Evolutionary conservation across 2,329 filamentous ascomycete genomes (phyloP), one percentile per base, ranked within the genome.

Genomic region (Orbilia oligospora): DNA sequence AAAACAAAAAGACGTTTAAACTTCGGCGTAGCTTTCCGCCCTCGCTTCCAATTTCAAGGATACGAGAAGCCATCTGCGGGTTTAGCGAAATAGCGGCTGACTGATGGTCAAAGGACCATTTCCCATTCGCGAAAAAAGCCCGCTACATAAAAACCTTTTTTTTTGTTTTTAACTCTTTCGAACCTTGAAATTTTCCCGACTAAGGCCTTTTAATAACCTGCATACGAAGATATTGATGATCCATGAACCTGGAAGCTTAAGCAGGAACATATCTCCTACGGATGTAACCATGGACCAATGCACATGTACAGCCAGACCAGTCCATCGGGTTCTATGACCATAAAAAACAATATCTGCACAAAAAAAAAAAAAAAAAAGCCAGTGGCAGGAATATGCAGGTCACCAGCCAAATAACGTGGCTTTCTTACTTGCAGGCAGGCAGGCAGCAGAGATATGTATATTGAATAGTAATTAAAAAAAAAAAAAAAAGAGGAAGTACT

Each of bases 401-500:
- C 16, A 5, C 22, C 18, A 33, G 30, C 6, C 20, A 20, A 8
- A 5, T 9, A 12, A 41, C 22, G 10, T 30, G 41, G 12, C 36
- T 3, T 0, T 36, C 41, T 22, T 36, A 9, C 33, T 30, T 30
- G 27, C 27, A 30, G 9, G 10, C n/a, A n/a, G n/a, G n/a, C n/a
- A n/a, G n/a, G n/a, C n/a, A n/a, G n/a, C n/a, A n/a, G n/a, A n/a
- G n/a, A n/a, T n/a, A n/a, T n/a, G n/a, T 8, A 36, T 36, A 27
- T 22, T 10, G 3, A n/a, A 38, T 36, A 36, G 10, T n/a, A 46
- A 46, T n/a, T n/a, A n/a, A 20, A 46, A 46, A 46, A 18, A 20
- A 20, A 46, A 51, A 24, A 49, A 22, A 1, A 22, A 1, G 3
- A 12, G 51, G 6, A 4, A 10, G 22, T 6, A 1, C 90, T 90